phyloP scores from a whole-genome alignment of 257 asterid species.

The Vinca minor region DNA sequence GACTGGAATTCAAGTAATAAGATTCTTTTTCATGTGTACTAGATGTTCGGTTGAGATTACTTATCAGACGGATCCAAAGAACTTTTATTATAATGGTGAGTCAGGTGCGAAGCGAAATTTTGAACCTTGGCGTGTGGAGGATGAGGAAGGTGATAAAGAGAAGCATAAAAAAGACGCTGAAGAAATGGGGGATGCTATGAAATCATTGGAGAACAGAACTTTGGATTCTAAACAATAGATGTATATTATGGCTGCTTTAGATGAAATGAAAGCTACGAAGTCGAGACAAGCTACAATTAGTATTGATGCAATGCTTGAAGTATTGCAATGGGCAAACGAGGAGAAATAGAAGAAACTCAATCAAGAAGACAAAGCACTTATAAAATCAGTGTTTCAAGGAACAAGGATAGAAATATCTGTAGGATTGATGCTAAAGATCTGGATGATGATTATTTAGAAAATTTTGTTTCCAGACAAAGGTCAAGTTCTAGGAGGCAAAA shows the following conservation, averaged over 20 bases:
- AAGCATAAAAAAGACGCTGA: slow-evolving; percentile 55
- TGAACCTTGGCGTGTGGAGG: slow-evolving; percentile 89
- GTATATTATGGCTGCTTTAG: slow-evolving; percentile 86
- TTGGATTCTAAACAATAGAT: slow-evolving; percentile 80
- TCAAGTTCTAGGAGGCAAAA: slow-evolving; percentile 42
- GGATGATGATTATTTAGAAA: slow-evolving; percentile 23
- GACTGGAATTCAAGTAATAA: slow-evolving; percentile 82
- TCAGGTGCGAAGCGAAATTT: slow-evolving; percentile 76
- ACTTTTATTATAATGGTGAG: slow-evolving; percentile 78
- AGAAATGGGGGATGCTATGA: slow-evolving; percentile 98
- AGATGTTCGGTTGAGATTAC: slow-evolving; percentile 82
- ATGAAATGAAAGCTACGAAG: slow-evolving; percentile 92
- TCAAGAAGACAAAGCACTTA: slow-evolving; percentile 74
- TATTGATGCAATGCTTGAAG: slow-evolving; percentile 84
- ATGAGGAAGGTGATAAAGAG: slow-evolving; percentile 65
- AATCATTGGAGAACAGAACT: slow-evolving; percentile 80
- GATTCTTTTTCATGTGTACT: slow-evolving; percentile 83
- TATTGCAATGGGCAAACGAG: slow-evolving; percentile 51
- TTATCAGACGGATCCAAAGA: slow-evolving; percentile 83
- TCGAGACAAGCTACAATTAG: slow-evolving; percentile 83
- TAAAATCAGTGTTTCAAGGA: slow-evolving; percentile 53
- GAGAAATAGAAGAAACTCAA: slow-evolving; percentile 47
- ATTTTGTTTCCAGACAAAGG: slow-evolving; percentile 21
- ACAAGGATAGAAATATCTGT: slow-evolving; percentile 28
- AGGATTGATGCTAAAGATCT: slow-evolving; percentile 58